phyloP scores from a whole-genome alignment of 192 early-diverging fungal genomes.

The Chytriomyces confervae region DNA sequence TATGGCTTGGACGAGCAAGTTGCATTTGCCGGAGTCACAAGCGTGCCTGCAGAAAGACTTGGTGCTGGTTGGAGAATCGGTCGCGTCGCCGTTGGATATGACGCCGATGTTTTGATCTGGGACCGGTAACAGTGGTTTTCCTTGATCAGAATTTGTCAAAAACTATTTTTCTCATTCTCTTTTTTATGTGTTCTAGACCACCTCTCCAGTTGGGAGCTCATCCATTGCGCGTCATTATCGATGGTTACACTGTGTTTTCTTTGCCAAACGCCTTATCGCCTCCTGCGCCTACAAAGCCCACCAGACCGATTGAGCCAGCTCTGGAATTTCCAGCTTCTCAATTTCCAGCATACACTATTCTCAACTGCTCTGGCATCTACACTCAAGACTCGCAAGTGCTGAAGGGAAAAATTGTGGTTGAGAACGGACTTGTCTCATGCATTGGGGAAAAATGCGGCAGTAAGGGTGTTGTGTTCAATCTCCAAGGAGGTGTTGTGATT shows the following conservation, averaged over 20 bases:
- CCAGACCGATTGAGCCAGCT: not conserved
- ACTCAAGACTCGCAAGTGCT: conserved; percentile 37
- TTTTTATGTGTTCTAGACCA: conserved; percentile 49
- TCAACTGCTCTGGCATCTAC: conserved; percentile 53
- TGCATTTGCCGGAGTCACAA: conserved; percentile 70
- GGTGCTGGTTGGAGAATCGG: conserved; percentile 76
- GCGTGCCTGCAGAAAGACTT: conserved; percentile 72
- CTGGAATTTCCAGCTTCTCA: not conserved
- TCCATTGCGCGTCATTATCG: conserved; percentile 76
- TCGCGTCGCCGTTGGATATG: conserved; percentile 67
- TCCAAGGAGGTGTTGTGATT: conserved; percentile 64
- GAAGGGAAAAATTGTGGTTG: conserved; percentile 56
- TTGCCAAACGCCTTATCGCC: not conserved
- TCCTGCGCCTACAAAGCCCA: not conserved
- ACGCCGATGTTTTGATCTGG: conserved; percentile 86
- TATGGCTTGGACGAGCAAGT: conserved; percentile 70
- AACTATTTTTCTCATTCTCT: not conserved
- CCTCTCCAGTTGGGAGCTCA: conserved; percentile 73
- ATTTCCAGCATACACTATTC: conserved; percentile 37
- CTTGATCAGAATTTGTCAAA: not conserved
- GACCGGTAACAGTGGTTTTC: conserved; percentile 27
- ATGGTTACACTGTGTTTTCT: conserved; percentile 63
- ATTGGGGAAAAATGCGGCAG: conserved; percentile 40
- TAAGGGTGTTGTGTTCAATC: conserved; percentile 51
- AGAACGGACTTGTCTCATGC: conserved; percentile 65